These are phyloP conservation scores for Trifolium dubium DNA, from an alignment of 306 rosid species.

Conservation along the genomic window DNA sequence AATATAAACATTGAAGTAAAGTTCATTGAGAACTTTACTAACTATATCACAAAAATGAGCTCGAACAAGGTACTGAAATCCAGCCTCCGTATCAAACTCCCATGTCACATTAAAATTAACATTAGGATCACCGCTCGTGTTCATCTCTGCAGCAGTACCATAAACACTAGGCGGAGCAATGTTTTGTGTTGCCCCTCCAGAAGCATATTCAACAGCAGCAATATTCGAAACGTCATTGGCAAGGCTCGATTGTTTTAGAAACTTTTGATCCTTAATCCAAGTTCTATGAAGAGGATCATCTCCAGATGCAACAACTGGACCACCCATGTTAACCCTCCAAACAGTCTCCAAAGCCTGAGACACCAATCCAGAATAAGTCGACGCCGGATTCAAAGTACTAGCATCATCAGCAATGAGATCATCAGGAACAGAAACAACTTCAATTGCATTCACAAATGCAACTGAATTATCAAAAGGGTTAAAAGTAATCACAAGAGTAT, in stretches of 20 bases:
- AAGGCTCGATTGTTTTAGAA: slow-evolving; percentile 43
- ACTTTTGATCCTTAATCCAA: slow-evolving; percentile 69
- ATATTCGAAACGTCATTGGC: slow-evolving; percentile 49
- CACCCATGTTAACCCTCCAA: slow-evolving; percentile 94
- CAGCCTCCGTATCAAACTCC: slow-evolving; percentile 68
- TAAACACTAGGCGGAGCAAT: slow-evolving; percentile 73
- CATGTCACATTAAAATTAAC: slow-evolving; percentile 74
- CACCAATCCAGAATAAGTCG: slow-evolving; percentile 49
- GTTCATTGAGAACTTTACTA: slow-evolving; percentile 56
- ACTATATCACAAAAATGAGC: slow-evolving; percentile 86
- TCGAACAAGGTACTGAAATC: slow-evolving; percentile 80
- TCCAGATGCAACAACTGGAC: slow-evolving; percentile 55
- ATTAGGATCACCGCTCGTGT: slow-evolving; percentile 48
- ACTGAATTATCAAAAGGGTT: slow-evolving; percentile 56
- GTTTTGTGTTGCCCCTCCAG: slow-evolving; percentile 52
- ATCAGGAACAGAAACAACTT: slow-evolving; percentile 79
- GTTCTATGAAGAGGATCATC: slow-evolving; percentile 73
- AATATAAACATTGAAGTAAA: slow-evolving; percentile 74
- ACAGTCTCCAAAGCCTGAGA: slow-evolving; percentile 69
- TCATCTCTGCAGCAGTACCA: slow-evolving; percentile 69
- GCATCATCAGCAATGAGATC: slow-evolving; percentile 60
- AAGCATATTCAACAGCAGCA: slow-evolving; percentile 52
- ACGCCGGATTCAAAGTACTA: slow-evolving; percentile 16
- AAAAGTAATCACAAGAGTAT: slow-evolving; percentile 61
- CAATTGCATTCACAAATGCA: slow-evolving; percentile 82